Percentiles rank a stretch among this genome's conserved stretches.
Conservation (phyloP, 371 early-diverging fungal genomes). For the Lichtheimia hyalospora region DNA sequence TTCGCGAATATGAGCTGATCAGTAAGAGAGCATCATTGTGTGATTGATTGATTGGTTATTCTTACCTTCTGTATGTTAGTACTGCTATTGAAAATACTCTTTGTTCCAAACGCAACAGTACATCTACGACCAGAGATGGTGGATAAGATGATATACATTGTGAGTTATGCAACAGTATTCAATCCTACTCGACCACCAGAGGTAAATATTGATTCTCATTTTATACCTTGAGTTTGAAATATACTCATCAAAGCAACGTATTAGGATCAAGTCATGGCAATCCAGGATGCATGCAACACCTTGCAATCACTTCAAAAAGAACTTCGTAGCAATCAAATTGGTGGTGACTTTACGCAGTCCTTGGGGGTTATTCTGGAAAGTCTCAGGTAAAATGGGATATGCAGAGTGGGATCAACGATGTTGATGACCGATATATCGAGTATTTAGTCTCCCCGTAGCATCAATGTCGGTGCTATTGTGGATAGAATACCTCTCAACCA, state of each 20-base stretch:
- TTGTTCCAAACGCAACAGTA: conserved; percentile 47
- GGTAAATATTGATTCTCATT: conserved; percentile 12
- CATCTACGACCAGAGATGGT: conserved; percentile 50
- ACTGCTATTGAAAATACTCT: conserved; percentile 45
- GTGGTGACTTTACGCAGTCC: conserved; percentile 3
- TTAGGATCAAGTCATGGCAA: conserved; percentile 21
- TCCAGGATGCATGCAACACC: conserved; percentile 8
- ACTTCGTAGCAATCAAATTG: conserved; percentile 14
- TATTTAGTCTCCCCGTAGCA: conserved; percentile 47
- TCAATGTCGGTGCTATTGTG: conserved; percentile 62
- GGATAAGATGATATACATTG: conserved; percentile 60
- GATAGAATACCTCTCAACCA: conserved; percentile 60
- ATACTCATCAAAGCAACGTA: not conserved
- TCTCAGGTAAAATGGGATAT: conserved; percentile 13
- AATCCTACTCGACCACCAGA: conserved; percentile 33
- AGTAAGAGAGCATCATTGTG: conserved; percentile 19
- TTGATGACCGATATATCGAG: conserved; percentile 10
- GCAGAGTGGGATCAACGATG: conserved; percentile 28
- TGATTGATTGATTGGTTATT: too few relatives aligned
- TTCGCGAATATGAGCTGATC: conserved; percentile 63
- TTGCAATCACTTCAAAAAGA: conserved; percentile 19
- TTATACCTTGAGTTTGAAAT: not conserved
- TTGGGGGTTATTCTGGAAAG: not conserved
- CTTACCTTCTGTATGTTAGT: conserved; percentile 15
- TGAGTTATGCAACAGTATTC: conserved; percentile 57